A percentile compares a stretch with the other conserved stretches of the same genome.
phyloP scores from a whole-genome alignment of 2,329 filamentous ascomycete genomes.

The Cercospora sojina region DNA sequence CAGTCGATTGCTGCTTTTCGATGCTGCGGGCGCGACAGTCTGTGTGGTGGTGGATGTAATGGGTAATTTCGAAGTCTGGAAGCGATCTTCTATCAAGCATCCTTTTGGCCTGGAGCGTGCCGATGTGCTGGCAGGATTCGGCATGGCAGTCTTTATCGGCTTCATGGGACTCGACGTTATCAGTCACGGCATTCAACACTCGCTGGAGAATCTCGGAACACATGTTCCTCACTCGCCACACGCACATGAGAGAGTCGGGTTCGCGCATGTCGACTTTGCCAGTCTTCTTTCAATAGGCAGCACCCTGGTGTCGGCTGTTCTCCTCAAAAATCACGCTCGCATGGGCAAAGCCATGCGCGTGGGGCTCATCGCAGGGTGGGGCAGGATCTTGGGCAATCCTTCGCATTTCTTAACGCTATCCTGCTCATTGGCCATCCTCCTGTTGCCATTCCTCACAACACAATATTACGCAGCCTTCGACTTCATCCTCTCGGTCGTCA shows the following conservation, averaged over 20 bases:
- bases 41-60: slow-evolving; percentile 92
- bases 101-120: slow-evolving; percentile 86
- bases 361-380: slow-evolving; percentile 75
- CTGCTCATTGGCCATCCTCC: slow-evolving; percentile 75
- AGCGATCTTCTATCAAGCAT: slow-evolving; percentile 84
- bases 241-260: slow-evolving; percentile 63
- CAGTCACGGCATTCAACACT: slow-evolving; percentile 88
- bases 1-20: slow-evolving; percentile 91
- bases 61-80: slow-evolving; percentile 97
- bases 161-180: slow-evolving; percentile 97
- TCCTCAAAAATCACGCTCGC: slow-evolving; percentile 83
- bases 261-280: slow-evolving; percentile 77
- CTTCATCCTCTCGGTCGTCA: slow-evolving; percentile 73
- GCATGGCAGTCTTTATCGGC: slow-evolving; percentile 91
- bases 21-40: slow-evolving; percentile 85
- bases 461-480: slow-evolving; percentile 83
- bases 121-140: slow-evolving; percentile 92
- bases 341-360: slow-evolving; percentile 91
- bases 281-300: slow-evolving; percentile 77
- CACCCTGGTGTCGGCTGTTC: slow-evolving; percentile 82
- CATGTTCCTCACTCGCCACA: slow-evolving; percentile 65
- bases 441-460: slow-evolving; percentile 78
- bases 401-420: slow-evolving; percentile 92
- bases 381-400: slow-evolving; percentile 86
- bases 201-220: slow-evolving; percentile 70